These are phyloP conservation scores for Niveomyces coronatus DNA, from an alignment of 2,329 filamentous ascomycete genomes.

Conservation along the genomic window DNA sequence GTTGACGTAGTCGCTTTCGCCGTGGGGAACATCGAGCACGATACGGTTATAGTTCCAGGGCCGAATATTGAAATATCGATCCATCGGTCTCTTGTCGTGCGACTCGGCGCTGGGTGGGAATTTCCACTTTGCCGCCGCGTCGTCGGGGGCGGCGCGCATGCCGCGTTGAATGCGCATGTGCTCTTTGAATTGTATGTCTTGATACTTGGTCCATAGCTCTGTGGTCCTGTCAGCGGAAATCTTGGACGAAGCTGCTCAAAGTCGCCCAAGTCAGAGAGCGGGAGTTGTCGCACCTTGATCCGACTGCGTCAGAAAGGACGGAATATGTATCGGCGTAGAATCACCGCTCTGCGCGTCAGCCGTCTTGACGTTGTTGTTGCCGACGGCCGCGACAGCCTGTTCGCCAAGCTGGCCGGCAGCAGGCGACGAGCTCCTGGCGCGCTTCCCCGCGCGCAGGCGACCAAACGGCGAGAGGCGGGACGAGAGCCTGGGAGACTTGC, in stretches of 20 bases:
- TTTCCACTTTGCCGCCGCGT: constrained; percentile 23
- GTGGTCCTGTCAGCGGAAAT: constrained; percentile 27
- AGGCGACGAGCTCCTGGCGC: constrained; percentile 33
- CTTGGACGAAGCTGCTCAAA: no score
- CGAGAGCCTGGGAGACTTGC: constrained; percentile 14
- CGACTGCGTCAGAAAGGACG: constrained; percentile 28
- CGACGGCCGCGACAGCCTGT: constrained; percentile 20
- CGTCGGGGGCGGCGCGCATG: constrained; percentile 23
- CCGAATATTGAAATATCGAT: constrained; percentile 84
- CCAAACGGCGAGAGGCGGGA: constrained; percentile 31
- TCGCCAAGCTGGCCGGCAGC: constrained; percentile 11
- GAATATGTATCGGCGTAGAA: constrained; percentile 21
- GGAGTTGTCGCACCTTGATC: constrained; percentile 22
- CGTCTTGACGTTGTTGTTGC: constrained; percentile 24
- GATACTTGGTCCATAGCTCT: constrained; percentile 37
- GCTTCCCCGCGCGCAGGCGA: constrained; percentile 35
- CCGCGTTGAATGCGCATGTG: constrained; percentile 34
- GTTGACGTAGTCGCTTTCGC: constrained; percentile 70
- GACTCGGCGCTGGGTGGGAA: constrained; percentile 24
- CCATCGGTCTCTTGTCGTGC: constrained; percentile 36
- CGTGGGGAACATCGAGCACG: constrained; percentile 65
- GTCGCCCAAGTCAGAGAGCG: neutral
- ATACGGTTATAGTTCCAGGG: constrained; percentile 84
- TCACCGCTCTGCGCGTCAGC: constrained; percentile 10
- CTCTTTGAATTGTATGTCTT: constrained; percentile 44